These are phyloP conservation scores for Solanum corneliomulleri DNA, from an alignment of 257 asterid species.

Conservation along the genomic window DNA sequence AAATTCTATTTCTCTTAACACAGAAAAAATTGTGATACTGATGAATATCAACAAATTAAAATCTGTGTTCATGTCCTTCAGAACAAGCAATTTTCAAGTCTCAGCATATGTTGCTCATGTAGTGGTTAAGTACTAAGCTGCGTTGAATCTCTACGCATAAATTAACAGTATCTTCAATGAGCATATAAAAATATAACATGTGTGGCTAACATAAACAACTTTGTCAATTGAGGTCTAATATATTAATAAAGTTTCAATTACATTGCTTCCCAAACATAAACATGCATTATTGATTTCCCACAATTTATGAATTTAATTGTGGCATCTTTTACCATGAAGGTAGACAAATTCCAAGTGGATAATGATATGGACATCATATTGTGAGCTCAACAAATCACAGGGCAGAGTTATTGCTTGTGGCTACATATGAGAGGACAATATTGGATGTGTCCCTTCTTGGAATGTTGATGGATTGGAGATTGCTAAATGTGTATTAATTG, in stretches of 20 bases:
- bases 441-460: no score
- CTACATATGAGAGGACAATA: no score
- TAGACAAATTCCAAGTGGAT: neutral
- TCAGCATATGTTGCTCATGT: slow-evolving; percentile 18
- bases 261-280: neutral
- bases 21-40: slow-evolving; percentile 55
- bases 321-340: neutral
- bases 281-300: no score
- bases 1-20: slow-evolving; percentile 40
- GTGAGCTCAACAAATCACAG: neutral
- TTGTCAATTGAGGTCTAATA: neutral
- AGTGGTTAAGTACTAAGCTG: slow-evolving; percentile 46
- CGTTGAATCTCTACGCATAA: slow-evolving; percentile 37
- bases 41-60: slow-evolving; percentile 61
- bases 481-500: no score
- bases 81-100: slow-evolving; percentile 51
- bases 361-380: neutral
- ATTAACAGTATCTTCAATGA: neutral
- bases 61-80: slow-evolving; percentile 65
- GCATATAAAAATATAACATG: neutral
- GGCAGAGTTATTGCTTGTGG: neutral
- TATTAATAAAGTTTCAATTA: neutral
- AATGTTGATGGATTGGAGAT: no score
- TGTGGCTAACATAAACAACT: neutral
- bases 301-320: neutral